Evolutionary conservation across 495 filamentous ascomycete genomes (phyloP).

Genomic region (Podospora bellae-mahoneyi): DNA sequence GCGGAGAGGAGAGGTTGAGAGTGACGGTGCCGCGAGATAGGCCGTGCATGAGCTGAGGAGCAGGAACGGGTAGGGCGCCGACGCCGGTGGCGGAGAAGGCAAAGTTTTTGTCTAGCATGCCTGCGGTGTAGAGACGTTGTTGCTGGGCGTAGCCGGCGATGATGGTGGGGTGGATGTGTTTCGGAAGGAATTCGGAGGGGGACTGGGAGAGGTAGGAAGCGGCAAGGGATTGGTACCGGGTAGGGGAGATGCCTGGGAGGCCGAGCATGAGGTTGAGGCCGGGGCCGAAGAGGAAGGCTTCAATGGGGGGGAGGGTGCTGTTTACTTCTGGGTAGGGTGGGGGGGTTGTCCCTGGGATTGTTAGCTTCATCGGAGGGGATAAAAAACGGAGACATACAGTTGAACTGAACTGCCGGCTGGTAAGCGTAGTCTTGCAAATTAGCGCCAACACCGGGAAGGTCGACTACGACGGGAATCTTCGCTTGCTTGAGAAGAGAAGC

Average conservation of each 20-base stretch:
- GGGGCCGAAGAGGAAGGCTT: background rate
- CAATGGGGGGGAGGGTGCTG: slow-evolving; percentile 17
- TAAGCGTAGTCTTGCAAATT: slow-evolving; percentile 51
- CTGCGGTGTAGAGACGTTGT: slow-evolving; percentile 32
- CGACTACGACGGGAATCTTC: slow-evolving; percentile 39
- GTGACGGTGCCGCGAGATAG: slow-evolving; percentile 40
- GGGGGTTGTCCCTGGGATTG: background rate
- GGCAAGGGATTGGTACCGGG: background rate
- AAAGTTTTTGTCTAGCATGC: slow-evolving; percentile 23
- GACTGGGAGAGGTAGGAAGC: slow-evolving; percentile 21
- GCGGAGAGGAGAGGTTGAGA: slow-evolving; percentile 41
- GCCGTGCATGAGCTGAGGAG: slow-evolving; percentile 33
- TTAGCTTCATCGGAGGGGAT: background rate
- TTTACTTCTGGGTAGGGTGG: background rate
- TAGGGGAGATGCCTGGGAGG: slow-evolving; percentile 3
- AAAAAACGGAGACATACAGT: background rate
- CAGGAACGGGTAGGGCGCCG: slow-evolving; percentile 19
- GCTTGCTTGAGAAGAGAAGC: slow-evolving; percentile 36
- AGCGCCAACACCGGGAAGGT: slow-evolving; percentile 51
- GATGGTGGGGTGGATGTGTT: slow-evolving; percentile 29
- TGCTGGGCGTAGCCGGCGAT: slow-evolving; percentile 38
- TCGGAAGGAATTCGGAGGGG: slow-evolving; percentile 30
- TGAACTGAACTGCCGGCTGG: background rate
- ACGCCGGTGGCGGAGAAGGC: background rate
- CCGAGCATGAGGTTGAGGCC: background rate